Evolutionary conservation across 768 basidiomycete genomes (phyloP), one percentile per base, ranked within the genome.

Genomic region (Scleroderma bovista): DNA sequence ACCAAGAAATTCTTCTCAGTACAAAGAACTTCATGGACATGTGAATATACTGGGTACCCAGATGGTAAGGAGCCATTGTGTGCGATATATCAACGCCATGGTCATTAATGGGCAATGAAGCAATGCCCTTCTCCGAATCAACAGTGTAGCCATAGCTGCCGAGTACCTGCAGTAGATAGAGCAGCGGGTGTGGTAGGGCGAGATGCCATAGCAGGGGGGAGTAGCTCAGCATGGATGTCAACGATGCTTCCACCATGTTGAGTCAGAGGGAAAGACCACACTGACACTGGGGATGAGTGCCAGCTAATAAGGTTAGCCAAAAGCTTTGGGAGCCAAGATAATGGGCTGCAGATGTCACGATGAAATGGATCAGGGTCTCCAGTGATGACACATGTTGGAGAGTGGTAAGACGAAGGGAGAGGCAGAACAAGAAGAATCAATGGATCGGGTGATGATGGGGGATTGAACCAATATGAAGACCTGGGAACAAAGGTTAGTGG

Each of bases 91-190:
- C 76, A 44, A 85, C 61, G 29, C 76, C 73, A 24, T 68, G 67
- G 17, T 71, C 70, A 17, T 71, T 61, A 10, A 71, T 59, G 6
- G 79, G 72, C 36, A 78, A 59, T 26, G 76, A 69, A 8, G 68
- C 61, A 19, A 80, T 66, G 12, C 77, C 77, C 57, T 76, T 83
- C 68, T 84, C 84, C 7, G 74, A 73, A 47, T 77, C 75, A 4
- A 72, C 72, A n/a, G 73, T 71, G 54, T 79, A 84, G 3, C 81
- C 81, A 64, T 88, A 85, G 1, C 83, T 83, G 38, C 83, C 84
- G 31, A 86, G 69, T 11, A 86, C 86, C 50, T 77, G 78, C 79
- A 44, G 72, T 76, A 1, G 77, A 73, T 59, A 86, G 62, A 15
- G 74, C 75, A 43, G 41, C 41, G 15, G 83, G 79, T 0, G 80